Base-by-base conservation (phyloP, 2,329 filamentous ascomycete genomes). In the Exophiala oligosperma region DNA sequence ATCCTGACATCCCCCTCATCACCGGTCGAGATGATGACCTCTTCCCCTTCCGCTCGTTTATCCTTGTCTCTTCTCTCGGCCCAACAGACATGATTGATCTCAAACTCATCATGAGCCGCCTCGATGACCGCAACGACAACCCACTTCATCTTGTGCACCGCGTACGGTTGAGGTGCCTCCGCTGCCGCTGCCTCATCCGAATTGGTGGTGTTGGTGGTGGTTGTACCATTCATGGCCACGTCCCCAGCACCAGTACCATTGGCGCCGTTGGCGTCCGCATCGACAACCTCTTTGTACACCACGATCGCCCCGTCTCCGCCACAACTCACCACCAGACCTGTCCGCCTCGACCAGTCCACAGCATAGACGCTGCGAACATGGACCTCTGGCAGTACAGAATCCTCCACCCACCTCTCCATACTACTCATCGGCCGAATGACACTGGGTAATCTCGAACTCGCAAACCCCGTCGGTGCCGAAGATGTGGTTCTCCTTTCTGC, bases 1-100 rank as follows among this genome's bases (percentile, higher is more conserved):
- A 92, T 86, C 69, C 88, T 88, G 28, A 97, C 89, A 52, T 89
- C 80, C 0, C 94, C 94, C 74, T 97, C 92, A 71, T 99, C 94
- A 0, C 93, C 94, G 0, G 92, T 96, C 14, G 89, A 94, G 21
- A 97, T 79, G 48, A 99, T 79, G 71, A 97, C 88, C 75, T 97
- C 93, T 67, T 96, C 91, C 24, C 74, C 79, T 1, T 83, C 81
- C n/a, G 56, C 56, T 62, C 75, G 79, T 70, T 81, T 81, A 1
- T 77, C 87, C 50, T 80, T 79, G 71, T 96, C 92, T 57, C 85
- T 89, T 57, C 92, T 81, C 66, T 82, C 84, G 64, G 91, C 92
- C 94, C 94, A 99, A 1, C 84, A 86, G 49, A 94, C 83, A 73
- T 97, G 92, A 69, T 99, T 99, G 63, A 97, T 82, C 75, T 99